Evolutionary conservation across 2,329 filamentous ascomycete species (phyloP), one percentile per base, ranked within the genome.

Genomic region (Phialemoniopsis sp.): DNA sequence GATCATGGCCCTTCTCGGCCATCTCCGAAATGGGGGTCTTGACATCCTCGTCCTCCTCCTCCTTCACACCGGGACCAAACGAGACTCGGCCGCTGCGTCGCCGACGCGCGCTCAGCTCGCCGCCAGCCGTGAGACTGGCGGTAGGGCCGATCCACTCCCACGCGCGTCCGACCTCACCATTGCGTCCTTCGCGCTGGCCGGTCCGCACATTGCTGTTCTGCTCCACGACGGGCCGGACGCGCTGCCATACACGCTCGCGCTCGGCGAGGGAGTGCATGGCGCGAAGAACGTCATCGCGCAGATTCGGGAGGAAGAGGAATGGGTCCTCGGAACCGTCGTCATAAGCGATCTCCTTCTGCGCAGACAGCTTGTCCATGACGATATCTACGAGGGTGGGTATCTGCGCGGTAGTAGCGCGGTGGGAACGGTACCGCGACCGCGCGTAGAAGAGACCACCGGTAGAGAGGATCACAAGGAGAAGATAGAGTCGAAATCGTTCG

Each of bases 201-300:
- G 77, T 87, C 32, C 93, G 78, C 13, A 98, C 85, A 55, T 98
- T 98, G 44, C 87, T 86, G 60, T 98, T 98, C 61, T 83, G 82
- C 63, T 98, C 93, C 1, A 98, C 90, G 38, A 97, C 85, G 37
- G 73, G 78, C 49, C 81, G 78, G 15, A 98, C 93, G 36, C 80
- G 80, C 47, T 81, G 76, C 93, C 94, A 98, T 37, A 98, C 70
- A 40, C 80, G 78, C 56, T 93, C 85, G 29, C 93, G 76, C 51
- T 89, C 79, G 8, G 74, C 72, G 15, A 90, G 73, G 4, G 78
- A 84, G 59, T 96, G 88, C 45, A 95, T 82, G 19, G 85, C 79
- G 15, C 91, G 76, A 30, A 98, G 71, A 4, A 98, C 84, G 55
- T 97, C 91, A 55, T 98, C 93, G 43, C 93, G 76, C 39, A 98